Conservation (phyloP, 2,329 filamentous ascomycete species). For the Cordyceps tenuipes region DNA sequence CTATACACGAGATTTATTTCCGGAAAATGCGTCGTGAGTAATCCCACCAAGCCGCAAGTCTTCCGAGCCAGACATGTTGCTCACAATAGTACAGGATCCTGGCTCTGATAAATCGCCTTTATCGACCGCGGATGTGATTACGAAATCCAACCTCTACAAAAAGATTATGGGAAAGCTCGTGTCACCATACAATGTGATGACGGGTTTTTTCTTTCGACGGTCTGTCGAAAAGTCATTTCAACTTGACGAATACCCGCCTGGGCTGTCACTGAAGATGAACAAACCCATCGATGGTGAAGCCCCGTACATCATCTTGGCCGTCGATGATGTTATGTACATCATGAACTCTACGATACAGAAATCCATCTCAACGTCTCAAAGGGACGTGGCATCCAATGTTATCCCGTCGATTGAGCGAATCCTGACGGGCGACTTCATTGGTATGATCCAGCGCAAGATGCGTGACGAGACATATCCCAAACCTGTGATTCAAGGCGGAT, state of each 20-base stretch:
- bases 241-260: constrained; percentile 77
- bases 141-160: constrained; percentile 68
- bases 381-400: constrained; percentile 67
- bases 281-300: constrained; percentile 66
- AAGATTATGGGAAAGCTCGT: constrained; percentile 71
- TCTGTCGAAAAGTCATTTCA: constrained; percentile 98
- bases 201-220: constrained; percentile 91
- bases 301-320: constrained; percentile 87
- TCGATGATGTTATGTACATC: constrained; percentile 99
- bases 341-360: constrained; percentile 86
- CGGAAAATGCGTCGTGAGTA: constrained; percentile 70
- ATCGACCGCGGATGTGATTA: constrained; percentile 63
- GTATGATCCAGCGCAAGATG: constrained; percentile 98
- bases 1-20: constrained; percentile 85
- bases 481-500: constrained; percentile 64
- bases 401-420: constrained; percentile 73
- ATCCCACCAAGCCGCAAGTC: background rate
- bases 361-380: constrained; percentile 77
- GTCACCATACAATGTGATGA: constrained; percentile 82
- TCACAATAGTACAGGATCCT: constrained; percentile 35
- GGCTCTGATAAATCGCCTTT: constrained; percentile 48
- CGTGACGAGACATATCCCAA: constrained; percentile 89
- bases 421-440: constrained; percentile 81
- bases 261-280: constrained; percentile 67
- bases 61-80: constrained; percentile 12